These are phyloP conservation scores for Cocos nucifera DNA, from an alignment of 176 grass and related monocot species.

Conservation along the genomic window DNA sequence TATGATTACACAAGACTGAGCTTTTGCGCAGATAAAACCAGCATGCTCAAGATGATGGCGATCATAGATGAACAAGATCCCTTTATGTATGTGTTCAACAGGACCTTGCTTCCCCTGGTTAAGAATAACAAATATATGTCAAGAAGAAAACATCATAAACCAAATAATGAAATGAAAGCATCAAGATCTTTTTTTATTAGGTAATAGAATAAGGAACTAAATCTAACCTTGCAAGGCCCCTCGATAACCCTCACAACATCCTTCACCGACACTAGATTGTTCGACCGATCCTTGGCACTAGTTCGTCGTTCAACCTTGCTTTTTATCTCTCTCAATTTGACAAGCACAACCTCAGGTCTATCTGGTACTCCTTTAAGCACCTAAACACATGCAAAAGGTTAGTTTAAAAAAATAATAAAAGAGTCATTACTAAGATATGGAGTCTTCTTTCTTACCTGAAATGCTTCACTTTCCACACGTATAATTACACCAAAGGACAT, in stretches of 20 bases:
- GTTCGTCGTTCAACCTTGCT: conserved; percentile 70
- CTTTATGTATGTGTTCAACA: conserved; percentile 89
- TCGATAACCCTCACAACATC: conserved; percentile 92
- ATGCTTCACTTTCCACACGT: conserved; percentile 89
- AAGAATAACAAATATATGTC: conserved; percentile 8
- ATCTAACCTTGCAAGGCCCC: conserved; percentile 65
- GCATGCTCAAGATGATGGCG: conserved; percentile 93
- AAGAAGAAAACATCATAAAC: no score
- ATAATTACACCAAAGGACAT: conserved; percentile 95
- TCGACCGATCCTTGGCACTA: conserved; percentile 62
- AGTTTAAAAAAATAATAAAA: neutral
- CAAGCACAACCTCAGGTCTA: conserved; percentile 82
- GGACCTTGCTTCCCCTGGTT: conserved; percentile 97
- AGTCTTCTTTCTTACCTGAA: conserved; percentile 44
- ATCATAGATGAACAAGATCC: conserved; percentile 93
- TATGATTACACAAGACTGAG: conserved; percentile 80
- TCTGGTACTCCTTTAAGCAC: conserved; percentile 88
- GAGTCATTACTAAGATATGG: neutral
- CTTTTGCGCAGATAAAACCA: conserved; percentile 96
- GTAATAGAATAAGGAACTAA: conserved; percentile 8
- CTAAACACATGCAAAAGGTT: conserved; percentile 29
- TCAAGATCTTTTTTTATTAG: no score
- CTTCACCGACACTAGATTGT: conserved; percentile 75
- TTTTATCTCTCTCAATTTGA: conserved; percentile 96
- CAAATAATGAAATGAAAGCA: no score